phyloP scores from a whole-genome alignment of 208 protist species.

The Crithidia bombi region DNA sequence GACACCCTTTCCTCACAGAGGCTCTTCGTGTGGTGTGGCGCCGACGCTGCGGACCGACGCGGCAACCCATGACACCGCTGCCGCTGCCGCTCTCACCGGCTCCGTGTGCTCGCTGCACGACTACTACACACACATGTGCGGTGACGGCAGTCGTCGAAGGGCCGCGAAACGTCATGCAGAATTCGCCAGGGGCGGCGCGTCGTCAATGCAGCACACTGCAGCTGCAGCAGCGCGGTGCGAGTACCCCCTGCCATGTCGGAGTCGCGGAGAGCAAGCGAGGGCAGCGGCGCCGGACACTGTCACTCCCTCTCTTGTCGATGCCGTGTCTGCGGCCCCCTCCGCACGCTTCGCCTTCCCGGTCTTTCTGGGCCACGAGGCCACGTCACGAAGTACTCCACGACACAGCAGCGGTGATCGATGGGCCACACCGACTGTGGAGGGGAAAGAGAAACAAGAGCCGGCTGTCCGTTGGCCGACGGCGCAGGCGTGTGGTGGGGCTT shows the following conservation, averaged over 20 bases:
- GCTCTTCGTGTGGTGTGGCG: background rate
- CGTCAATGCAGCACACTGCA: background rate
- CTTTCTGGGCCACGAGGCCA: background rate
- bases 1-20: background rate
- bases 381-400: background rate
- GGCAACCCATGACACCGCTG: background rate
- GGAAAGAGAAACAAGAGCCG: background rate
- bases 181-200: no score
- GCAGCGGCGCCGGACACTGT: background rate
- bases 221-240: no score
- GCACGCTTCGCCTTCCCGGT: constrained; percentile 6
- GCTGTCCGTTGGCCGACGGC: background rate
- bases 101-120: constrained; percentile 32
- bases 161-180: background rate
- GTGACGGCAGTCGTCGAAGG: background rate
- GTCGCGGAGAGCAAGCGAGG: background rate
- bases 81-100: constrained; percentile 2
- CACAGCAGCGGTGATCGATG: background rate
- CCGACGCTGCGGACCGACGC: background rate
- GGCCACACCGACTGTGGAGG: no score
- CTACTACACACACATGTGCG: constrained; percentile 3
- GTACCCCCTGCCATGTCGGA: background rate
- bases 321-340: background rate
- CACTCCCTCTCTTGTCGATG: no score
- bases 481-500: no score